Evolutionary conservation across 352 stramenopile species (phyloP), one percentile per base, ranked within the genome.

Genomic region (Globisporangium paroecandrum): DNA sequence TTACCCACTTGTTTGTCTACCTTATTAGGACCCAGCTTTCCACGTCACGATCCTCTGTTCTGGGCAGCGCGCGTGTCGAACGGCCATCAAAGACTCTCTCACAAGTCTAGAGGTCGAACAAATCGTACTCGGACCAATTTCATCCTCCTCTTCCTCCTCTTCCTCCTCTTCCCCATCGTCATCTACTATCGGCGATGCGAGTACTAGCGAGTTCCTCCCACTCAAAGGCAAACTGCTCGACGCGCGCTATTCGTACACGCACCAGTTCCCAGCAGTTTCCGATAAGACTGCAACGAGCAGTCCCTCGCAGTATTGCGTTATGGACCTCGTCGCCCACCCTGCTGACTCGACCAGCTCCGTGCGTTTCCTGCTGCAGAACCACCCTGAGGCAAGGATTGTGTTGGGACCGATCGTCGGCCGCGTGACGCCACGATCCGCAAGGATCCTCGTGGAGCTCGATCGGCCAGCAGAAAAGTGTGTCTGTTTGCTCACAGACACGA

Each of bases 371-470:
- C 51, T 74, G 1, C 66, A 80, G 43, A 62, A 75, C 29, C 68
- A 75, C 15, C 66, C 73, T 1, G 71, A 81, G 12, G 77, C 85
- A 7, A 74, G 68, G 1, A 51, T 93, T 1, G 34, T 91, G 27
- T 29, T 91, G 8, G 85, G 85, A 3, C 85, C 85, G 10, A 69
- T 93, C n/a, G 65, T 93, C 29, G 83, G 85, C 27, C 74, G 77
- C 18, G 74, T 91, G 15, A 87, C 81, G n/a, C 72, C 79, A 7
- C 68, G 72, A 13, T 78, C 83, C 25, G 76, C 76, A 1, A 72
- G 85, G 22, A 82, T 93, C 32, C 72, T 93, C 2, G 61, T 93
- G 41, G 85, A 91, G 47, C 58, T 91, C 22, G 83, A 91, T 57
- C 78, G 77, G 0, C 25, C 65, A 3, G 81, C 77, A 8, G 24